Evolutionary conservation across 2,329 filamentous ascomycete genomes (phyloP), one percentile per base, ranked within the genome.

Genomic region (Fusarium secorum): DNA sequence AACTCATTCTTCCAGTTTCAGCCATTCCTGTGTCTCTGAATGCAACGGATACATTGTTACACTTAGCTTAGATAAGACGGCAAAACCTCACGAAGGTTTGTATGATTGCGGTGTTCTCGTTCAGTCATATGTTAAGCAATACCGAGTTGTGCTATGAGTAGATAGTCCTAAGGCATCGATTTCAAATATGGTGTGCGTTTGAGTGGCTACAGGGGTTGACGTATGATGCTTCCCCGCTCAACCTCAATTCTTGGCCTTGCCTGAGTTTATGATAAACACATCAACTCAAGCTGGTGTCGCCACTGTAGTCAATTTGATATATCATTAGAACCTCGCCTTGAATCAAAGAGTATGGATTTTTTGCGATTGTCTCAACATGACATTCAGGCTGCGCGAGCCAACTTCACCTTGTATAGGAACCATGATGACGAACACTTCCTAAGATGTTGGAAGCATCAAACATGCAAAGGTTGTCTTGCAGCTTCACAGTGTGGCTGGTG

Each of bases 381-480:
- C 2, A 54, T 71, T 4, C 61, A 69, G 22, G 65, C 59, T 13
- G 59, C 72, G 9, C 73, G 75, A 18, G 60, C 64, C 61, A 82
- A 82, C 57, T 80, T 82, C 45, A 79, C 77, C 7, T 61, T 67
- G 46, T 57, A 65, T 26, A 71, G 78, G 35, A 57, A 60, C 22
- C 69, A 80, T 44, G 41, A 57, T 28, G 77, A 82, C 39, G 79
- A 81, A 17, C 83, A 85, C 66, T 78, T 88, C 30, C 75, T 77
- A 26, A 81, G 84, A 54, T 88, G 86, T 76, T 89, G 86, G 87
- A 76, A 77, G 15, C 82, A 81, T 32, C 83, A 87, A 72, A 81
- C 83, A 41, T 88, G 86, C 71, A 76, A 77, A 15, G 74, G 77
- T 14, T 89, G 87, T 75, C 78, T 89, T 13, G 68, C 70, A 39